These are phyloP conservation scores for Hymenoscyphus fructigenus DNA, from an alignment of 2,329 filamentous ascomycete species.

Conservation along the genomic window DNA sequence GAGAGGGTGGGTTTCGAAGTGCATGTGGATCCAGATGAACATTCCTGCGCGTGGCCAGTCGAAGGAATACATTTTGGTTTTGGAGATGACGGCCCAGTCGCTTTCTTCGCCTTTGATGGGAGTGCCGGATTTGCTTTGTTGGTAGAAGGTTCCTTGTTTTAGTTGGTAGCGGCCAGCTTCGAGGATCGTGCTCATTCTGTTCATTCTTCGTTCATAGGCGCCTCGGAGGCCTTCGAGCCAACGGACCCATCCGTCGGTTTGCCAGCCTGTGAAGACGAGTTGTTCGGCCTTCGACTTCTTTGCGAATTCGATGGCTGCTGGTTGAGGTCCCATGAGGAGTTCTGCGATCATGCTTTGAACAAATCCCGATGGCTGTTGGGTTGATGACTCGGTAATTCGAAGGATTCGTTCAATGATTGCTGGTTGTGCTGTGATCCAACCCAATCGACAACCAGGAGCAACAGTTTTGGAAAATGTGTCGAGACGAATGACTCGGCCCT, in stretches of 20 bases:
- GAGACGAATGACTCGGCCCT: constrained; percentile 84
- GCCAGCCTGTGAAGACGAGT: constrained; percentile 61
- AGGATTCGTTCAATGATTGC: constrained; percentile 70
- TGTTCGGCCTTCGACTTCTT: constrained; percentile 40
- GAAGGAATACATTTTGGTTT: constrained; percentile 73
- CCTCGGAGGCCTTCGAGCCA: constrained; percentile 86
- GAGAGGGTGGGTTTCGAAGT: constrained; percentile 73
- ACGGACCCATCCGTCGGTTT: constrained; percentile 81
- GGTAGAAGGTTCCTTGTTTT: constrained; percentile 50
- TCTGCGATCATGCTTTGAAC: constrained; percentile 81
- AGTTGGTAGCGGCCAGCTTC: constrained; percentile 66
- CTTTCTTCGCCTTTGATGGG: constrained; percentile 53
- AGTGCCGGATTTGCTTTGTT: constrained; percentile 28
- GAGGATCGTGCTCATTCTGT: constrained; percentile 70
- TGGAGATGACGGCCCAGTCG: constrained; percentile 75
- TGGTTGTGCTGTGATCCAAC: constrained; percentile 87
- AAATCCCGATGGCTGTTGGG: constrained; percentile 85
- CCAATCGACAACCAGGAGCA: constrained; percentile 83
- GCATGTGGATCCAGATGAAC: constrained; percentile 81
- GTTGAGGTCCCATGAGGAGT: constrained; percentile 70
- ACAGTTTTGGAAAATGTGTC: constrained; percentile 95
- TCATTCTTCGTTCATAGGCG: constrained; percentile 83
- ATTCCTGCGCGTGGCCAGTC: constrained; percentile 82
- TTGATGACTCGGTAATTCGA: constrained; percentile 74
- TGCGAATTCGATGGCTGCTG: constrained; percentile 46